Percentiles rank a stretch among this genome's conserved stretches.
These are phyloP conservation scores for Stephania yunnanensis DNA, from an alignment of 164 flowering plant species.

Conservation along the genomic window DNA sequence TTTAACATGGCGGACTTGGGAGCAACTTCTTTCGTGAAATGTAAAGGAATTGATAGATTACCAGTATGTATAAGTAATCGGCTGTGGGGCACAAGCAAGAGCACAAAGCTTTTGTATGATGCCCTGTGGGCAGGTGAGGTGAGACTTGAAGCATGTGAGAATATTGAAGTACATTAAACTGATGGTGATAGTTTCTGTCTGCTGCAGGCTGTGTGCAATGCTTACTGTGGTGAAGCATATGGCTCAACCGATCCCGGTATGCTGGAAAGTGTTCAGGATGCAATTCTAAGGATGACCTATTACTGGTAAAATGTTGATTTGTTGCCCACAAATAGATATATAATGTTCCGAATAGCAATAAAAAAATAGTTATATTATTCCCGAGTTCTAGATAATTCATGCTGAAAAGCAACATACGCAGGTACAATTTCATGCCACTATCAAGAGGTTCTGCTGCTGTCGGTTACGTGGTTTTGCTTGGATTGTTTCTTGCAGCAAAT, in stretches of 20 bases:
- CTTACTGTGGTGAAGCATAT: slow-evolving; percentile 75
- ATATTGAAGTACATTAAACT: background rate
- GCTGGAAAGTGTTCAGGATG: slow-evolving; percentile 68
- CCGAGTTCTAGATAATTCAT: background rate
- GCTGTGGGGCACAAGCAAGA: background rate
- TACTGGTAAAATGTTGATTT: slow-evolving; percentile 57
- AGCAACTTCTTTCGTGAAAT: background rate
- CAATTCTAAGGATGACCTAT: slow-evolving; percentile 82
- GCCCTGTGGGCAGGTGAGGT: background rate
- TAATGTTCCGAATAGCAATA: no score
- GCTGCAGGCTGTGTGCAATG: slow-evolving; percentile 66
- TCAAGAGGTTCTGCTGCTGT: slow-evolving; percentile 87
- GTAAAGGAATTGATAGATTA: background rate
- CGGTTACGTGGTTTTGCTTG: slow-evolving; percentile 81
- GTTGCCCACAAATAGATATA: background rate
- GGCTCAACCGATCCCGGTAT: slow-evolving; percentile 59
- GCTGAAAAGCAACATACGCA: slow-evolving; percentile 22
- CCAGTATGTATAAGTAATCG: background rate
- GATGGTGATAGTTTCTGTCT: slow-evolving; percentile 6
- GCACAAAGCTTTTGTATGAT: background rate
- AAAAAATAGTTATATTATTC: background rate
- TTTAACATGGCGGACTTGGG: background rate
- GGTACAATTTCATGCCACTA: slow-evolving; percentile 98
- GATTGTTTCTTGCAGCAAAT: slow-evolving; percentile 85
- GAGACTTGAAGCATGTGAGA: background rate